A percentile compares a stretch with the other conserved stretches of the same genome.
These are phyloP conservation scores for Chaetomium sp. DNA, from an alignment of 2,329 filamentous ascomycete species.

Conservation along the genomic window DNA sequence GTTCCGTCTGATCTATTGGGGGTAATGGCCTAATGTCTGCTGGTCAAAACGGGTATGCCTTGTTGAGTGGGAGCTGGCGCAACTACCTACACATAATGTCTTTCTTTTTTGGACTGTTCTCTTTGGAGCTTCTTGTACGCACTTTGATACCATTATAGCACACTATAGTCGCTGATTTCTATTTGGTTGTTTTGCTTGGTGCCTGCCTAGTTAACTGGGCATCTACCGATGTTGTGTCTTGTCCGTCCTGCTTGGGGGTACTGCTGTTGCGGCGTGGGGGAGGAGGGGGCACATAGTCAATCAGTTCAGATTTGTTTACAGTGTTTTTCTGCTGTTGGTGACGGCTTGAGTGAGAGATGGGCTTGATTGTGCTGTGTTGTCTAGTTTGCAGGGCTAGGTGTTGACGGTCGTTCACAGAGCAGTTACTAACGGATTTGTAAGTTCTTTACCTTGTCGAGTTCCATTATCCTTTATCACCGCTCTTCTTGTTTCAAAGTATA, in stretches of 20 bases:
- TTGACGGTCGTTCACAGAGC: too few relatives aligned
- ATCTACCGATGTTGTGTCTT: neutral
- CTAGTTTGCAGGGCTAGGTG: too few relatives aligned
- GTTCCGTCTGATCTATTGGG: neutral
- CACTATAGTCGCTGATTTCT: neutral
- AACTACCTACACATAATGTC: neutral
- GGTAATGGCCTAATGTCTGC: neutral
- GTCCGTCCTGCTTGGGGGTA: neutral
- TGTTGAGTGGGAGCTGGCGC: neutral
- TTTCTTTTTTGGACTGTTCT: neutral
- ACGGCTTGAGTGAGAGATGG: too few relatives aligned
- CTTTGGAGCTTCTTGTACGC: neutral
- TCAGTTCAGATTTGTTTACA: too few relatives aligned
- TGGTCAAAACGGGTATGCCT: neutral
- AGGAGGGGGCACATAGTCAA: too few relatives aligned
- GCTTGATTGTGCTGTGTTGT: too few relatives aligned
- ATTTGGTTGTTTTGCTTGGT: neutral
- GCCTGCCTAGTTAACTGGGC: neutral
- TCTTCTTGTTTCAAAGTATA: too few relatives aligned
- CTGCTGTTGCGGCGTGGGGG: neutral
- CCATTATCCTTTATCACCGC: too few relatives aligned
- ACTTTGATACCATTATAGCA: neutral
- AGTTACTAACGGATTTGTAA: too few relatives aligned
- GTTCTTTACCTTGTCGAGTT: too few relatives aligned
- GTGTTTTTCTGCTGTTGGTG: too few relatives aligned